Conservation (phyloP, 2,329 filamentous ascomycete genomes). For the Calonectria henricotiae region DNA sequence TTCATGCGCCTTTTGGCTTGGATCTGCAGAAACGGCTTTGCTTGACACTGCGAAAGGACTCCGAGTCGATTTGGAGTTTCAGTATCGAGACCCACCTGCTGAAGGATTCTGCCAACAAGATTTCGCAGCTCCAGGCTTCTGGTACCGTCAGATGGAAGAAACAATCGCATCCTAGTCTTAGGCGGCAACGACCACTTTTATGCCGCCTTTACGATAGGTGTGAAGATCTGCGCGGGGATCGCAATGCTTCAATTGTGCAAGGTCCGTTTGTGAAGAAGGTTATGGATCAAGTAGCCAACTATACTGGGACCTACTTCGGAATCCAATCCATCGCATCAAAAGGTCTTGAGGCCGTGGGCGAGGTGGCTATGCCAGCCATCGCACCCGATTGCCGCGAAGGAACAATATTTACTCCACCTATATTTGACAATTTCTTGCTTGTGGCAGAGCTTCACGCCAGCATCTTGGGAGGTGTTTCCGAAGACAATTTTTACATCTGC, state of each 20-base stretch:
- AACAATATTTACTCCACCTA: not conserved
- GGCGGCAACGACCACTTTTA: conserved; percentile 8
- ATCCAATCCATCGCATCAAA: conserved; percentile 13
- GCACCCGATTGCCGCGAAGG: not conserved
- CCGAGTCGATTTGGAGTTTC: not conserved
- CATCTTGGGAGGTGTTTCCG: not conserved
- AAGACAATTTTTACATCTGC: not conserved
- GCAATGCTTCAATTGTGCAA: conserved; percentile 6
- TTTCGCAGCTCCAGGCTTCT: not conserved
- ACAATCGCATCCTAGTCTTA: not conserved
- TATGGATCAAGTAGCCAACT: conserved; percentile 1
- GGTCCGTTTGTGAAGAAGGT: conserved; percentile 1
- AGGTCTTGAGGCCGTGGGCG: conserved; percentile 1
- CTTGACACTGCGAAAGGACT: not conserved
- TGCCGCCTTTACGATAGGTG: conserved; percentile 9
- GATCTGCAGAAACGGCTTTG: not conserved
- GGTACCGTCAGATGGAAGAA: not conserved
- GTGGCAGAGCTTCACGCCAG: conserved; percentile 15
- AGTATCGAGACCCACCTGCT: not conserved
- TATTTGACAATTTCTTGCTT: conserved; percentile 19
- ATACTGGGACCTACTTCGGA: not conserved
- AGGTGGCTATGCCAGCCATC: not conserved
- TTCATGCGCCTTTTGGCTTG: conserved; percentile 1
- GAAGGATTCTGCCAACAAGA: not conserved
- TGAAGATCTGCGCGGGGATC: not conserved